Evolutionary conservation across 1,284 basidiomycete genomes (phyloP).

Genomic region (Marasmius tenuissimus): DNA sequence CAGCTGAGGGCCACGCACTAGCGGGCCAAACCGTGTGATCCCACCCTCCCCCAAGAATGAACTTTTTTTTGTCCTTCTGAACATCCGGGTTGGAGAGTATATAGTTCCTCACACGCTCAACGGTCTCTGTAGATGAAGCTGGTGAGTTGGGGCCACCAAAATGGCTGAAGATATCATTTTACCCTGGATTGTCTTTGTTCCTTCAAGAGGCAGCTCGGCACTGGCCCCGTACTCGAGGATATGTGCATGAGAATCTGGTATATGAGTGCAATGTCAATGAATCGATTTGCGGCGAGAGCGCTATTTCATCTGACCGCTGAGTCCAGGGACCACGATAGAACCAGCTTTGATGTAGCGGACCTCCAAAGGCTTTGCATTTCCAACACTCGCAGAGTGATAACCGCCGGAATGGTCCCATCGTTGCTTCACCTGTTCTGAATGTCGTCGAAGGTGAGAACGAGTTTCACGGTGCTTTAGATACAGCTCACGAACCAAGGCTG

Average conservation of each 20-base stretch:
- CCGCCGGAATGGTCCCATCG: slow-evolving; percentile 32
- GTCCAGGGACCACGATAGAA: slow-evolving; percentile 64
- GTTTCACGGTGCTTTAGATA: background rate
- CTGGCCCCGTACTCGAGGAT: slow-evolving; percentile 75
- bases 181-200: slow-evolving; percentile 61
- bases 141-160: slow-evolving; percentile 1
- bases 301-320: slow-evolving; percentile 50
- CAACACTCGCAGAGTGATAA: slow-evolving; percentile 4
- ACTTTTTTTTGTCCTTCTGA: slow-evolving; percentile 53
- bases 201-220: slow-evolving; percentile 64
- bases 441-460: background rate
- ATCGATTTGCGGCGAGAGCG: background rate
- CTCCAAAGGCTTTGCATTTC: slow-evolving; percentile 24
- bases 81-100: slow-evolving; percentile 61
- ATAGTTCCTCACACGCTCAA: slow-evolving; percentile 63
- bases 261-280: slow-evolving; percentile 10
- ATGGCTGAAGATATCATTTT: slow-evolving; percentile 8
- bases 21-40: slow-evolving; percentile 82
- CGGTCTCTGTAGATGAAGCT: slow-evolving; percentile 48
- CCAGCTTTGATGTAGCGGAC: slow-evolving; percentile 53
- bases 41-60: slow-evolving; percentile 87
- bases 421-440: slow-evolving; percentile 42
- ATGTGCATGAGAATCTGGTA: slow-evolving; percentile 79
- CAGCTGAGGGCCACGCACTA: slow-evolving; percentile 73
- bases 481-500: slow-evolving; percentile 46